phyloP scores from a whole-genome alignment of 495 filamentous ascomycete genomes.

The Tuber melanosporum region DNA sequence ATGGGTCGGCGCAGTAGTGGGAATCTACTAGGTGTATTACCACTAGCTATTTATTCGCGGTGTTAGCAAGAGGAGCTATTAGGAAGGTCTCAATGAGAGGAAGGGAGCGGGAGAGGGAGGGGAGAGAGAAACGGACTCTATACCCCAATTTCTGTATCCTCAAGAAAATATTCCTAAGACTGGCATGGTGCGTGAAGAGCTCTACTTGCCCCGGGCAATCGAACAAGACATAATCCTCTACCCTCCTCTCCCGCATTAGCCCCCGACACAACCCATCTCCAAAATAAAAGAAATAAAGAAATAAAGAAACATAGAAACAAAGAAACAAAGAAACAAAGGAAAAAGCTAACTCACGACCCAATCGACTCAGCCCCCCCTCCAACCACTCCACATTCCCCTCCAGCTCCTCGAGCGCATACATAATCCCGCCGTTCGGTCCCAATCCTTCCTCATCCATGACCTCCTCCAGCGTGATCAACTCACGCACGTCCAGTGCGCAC shows the following conservation, averaged over 20 bases:
- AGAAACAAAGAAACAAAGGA: background rate
- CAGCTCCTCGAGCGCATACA: slow-evolving; percentile 93
- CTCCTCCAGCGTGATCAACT: slow-evolving; percentile 81
- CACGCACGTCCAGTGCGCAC: slow-evolving; percentile 83
- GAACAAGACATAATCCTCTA: slow-evolving; percentile 89
- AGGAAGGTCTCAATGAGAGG: background rate
- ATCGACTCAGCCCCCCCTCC: slow-evolving; percentile 64
- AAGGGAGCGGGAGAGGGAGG: background rate
- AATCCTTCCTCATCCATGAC: slow-evolving; percentile 89
- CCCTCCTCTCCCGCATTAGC: slow-evolving; percentile 6
- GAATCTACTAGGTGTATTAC: slow-evolving; percentile 86
- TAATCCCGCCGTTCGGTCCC: slow-evolving; percentile 83
- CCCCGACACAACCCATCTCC: background rate
- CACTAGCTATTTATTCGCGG: slow-evolving; percentile 58
- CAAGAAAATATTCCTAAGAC: slow-evolving; percentile 83
- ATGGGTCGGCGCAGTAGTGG: slow-evolving; percentile 82
- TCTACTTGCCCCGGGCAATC: slow-evolving; percentile 97
- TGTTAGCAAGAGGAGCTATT: slow-evolving; percentile 10
- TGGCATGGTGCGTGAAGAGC: slow-evolving; percentile 88
- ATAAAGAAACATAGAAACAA: background rate
- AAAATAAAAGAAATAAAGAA: slow-evolving; percentile 26
- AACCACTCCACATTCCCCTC: slow-evolving; percentile 89
- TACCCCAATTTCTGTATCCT: slow-evolving; percentile 85
- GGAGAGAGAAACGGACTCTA: slow-evolving; percentile 54
- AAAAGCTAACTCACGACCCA: slow-evolving; percentile 51